Percentiles rank a stretch among this genome's conserved stretches.
phyloP scores from a whole-genome alignment of 2,329 filamentous ascomycete genomes.

The Emericellopsis atlantica region DNA sequence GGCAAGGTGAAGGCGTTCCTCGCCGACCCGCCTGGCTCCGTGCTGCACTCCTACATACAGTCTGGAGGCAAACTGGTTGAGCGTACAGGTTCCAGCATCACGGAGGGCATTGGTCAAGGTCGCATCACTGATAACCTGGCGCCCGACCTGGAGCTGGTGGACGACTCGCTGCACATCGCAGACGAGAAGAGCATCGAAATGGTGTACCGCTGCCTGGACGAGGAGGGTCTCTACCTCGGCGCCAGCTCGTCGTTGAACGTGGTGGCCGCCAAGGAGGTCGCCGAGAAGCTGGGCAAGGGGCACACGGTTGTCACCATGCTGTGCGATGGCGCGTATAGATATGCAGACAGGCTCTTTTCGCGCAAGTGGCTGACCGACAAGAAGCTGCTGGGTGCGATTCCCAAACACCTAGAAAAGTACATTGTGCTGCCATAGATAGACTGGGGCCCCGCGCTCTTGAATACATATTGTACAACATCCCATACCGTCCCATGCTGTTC shows the following conservation, averaged over 20 bases:
- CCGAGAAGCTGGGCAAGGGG: constrained; percentile 76
- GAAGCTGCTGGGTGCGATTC: constrained; percentile 69
- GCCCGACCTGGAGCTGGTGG: constrained; percentile 72
- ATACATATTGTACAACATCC: constrained; percentile 1
- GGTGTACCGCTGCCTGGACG: constrained; percentile 92
- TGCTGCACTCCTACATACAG: constrained; percentile 83
- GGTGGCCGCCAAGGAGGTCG: constrained; percentile 86
- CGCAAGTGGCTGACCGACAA: constrained; percentile 83
- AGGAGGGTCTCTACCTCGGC: constrained; percentile 90
- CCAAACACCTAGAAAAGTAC: constrained; percentile 79
- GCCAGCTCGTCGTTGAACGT: constrained; percentile 92
- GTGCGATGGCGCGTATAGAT: constrained; percentile 94
- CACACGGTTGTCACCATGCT: constrained; percentile 88
- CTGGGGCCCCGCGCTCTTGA: neutral
- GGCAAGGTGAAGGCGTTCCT: constrained; percentile 78
- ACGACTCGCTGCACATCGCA: constrained; percentile 71
- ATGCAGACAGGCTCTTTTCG: constrained; percentile 88
- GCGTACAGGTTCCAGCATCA: constrained; percentile 76
- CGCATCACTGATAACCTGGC: constrained; percentile 89
- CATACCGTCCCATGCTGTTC: neutral
- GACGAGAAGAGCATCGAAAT: constrained; percentile 96
- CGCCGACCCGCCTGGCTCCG: constrained; percentile 86
- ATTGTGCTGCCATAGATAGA: constrained; percentile 70
- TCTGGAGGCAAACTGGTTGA: constrained; percentile 78
- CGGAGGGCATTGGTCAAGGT: constrained; percentile 94